Evolutionary conservation across 2,329 filamentous ascomycete species (phyloP), one percentile per base, ranked within the genome.

Genomic region (Daldinia eschscholtzii): DNA sequence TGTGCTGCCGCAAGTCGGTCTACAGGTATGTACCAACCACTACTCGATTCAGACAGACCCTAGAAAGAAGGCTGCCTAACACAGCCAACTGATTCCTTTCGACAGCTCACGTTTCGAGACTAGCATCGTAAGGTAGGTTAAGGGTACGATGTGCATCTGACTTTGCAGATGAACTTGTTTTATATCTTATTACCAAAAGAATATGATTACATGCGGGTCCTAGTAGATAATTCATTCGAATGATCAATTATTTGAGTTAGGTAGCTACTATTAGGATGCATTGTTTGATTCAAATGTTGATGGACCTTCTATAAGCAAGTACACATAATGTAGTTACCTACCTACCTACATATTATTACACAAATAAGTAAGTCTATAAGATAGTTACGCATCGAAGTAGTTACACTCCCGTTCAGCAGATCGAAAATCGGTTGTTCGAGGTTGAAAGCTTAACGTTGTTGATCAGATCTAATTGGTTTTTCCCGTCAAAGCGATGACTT

Each of bases 11-110:
- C 30, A 37, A 37, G 18, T 55, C 20, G 33, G 35, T n/a, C 33
- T 55, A 37, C 33, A 30, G 4, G 10, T 23, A 35, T 35, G 7
- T 35, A 55, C 52, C 12, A 13, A 15, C 35, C 5, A n/a, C 35
- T 59, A 55, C 58, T 65, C 41, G 58, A 68, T 56, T 65, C 62
- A 68, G 44, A 61, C 52, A 59, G 42, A 52, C 33, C 30, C 37
- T 44, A 42, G 30, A 44, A n/a, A 6, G 30, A 57, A 39, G 46
- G 46, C 58, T 28, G 7, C 55, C 52, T 55, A 65, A 64, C 59
- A 42, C 57, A 48, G 53, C 59, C 52, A 64, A 67, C 60, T 55
- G 53, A 61, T 26, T 58, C 39, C 50, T 53, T 58, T 48, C 52
- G 48, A 59, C 41, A n/a, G 28, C 56, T 67, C 64, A 67, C 52